Conservation (phyloP, 164 flowering plant species). For the Paratinospora sagittata region DNA sequence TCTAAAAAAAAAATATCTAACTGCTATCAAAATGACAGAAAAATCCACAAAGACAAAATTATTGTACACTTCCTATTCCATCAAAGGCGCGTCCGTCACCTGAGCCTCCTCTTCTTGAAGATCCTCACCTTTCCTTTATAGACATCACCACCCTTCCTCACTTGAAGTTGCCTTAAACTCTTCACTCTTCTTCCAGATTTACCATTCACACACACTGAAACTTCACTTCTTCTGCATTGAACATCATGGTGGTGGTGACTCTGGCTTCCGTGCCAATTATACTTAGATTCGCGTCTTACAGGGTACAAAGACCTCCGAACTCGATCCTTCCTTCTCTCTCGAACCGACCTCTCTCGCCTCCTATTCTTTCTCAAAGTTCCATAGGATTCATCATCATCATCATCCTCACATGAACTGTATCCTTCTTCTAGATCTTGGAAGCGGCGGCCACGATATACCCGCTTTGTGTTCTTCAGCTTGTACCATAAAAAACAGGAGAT, state of each 20-base stretch:
- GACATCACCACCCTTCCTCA: constrained; percentile 21
- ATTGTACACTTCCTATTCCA: too few species aligned
- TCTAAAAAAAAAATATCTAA: too few species aligned
- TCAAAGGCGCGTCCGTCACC: too few species aligned
- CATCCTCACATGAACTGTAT: constrained; percentile 29
- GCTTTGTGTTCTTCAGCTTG: constrained; percentile 48
- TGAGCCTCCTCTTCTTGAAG: constrained; percentile 25
- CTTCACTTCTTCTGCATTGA: constrained; percentile 22
- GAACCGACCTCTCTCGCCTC: constrained; percentile 25
- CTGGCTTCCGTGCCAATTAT: constrained; percentile 9
- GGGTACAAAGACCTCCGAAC: constrained; percentile 25
- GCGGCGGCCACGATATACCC: constrained; percentile 44
- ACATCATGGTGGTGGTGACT: constrained; percentile 14
- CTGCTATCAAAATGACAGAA: too few species aligned
- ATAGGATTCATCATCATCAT: constrained; percentile 11
- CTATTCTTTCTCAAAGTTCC: constrained; percentile 13
- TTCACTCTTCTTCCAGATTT: constrained; percentile 20
- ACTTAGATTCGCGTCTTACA: constrained; percentile 13
- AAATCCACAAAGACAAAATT: too few species aligned
- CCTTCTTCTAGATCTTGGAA: constrained; percentile 44
- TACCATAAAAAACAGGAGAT: constrained; percentile 48
- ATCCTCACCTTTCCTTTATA: constrained; percentile 9
- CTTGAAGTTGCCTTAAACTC: constrained; percentile 23
- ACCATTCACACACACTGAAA: constrained; percentile 24
- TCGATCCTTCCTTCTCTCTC: constrained; percentile 27